Evolutionary conservation across 202 grass and related monocot species (phyloP).

Genomic region (Digitaria exilis): DNA sequence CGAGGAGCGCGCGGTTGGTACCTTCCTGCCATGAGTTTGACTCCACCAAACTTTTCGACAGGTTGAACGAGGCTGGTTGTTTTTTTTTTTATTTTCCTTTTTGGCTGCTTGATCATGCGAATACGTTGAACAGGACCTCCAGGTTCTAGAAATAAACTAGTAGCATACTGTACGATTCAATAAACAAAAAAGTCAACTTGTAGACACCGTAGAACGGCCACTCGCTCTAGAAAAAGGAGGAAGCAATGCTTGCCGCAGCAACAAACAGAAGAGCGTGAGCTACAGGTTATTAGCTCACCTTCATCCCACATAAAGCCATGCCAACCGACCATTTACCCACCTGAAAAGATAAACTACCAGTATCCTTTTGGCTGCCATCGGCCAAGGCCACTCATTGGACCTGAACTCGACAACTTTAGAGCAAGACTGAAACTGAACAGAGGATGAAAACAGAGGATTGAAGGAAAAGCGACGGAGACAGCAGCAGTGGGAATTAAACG

Average conservation of each 20-base stretch:
- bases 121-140: not conserved
- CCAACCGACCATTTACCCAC: constrained; percentile 13
- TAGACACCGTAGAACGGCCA: not conserved
- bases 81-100: too few species aligned
- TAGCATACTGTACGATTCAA: not conserved
- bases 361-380: not conserved
- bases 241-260: not conserved
- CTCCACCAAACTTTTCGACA: too few species aligned
- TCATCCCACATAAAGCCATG: not conserved
- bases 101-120: too few species aligned
- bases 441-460: not conserved
- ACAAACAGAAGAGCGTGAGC: not conserved
- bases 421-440: not conserved
- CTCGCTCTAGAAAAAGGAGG: not conserved
- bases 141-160: not conserved
- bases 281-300: not conserved
- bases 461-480: not conserved
- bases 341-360: not conserved
- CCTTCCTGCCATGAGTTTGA: too few species aligned
- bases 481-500: not conserved
- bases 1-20: too few species aligned
- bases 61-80: too few species aligned
- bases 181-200: not conserved
- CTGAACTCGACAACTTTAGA: not conserved
- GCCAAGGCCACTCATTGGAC: not conserved